These are phyloP conservation scores for Metschnikowia cubensis DNA, from an alignment of 805 yeast species.

Conservation along the genomic window DNA sequence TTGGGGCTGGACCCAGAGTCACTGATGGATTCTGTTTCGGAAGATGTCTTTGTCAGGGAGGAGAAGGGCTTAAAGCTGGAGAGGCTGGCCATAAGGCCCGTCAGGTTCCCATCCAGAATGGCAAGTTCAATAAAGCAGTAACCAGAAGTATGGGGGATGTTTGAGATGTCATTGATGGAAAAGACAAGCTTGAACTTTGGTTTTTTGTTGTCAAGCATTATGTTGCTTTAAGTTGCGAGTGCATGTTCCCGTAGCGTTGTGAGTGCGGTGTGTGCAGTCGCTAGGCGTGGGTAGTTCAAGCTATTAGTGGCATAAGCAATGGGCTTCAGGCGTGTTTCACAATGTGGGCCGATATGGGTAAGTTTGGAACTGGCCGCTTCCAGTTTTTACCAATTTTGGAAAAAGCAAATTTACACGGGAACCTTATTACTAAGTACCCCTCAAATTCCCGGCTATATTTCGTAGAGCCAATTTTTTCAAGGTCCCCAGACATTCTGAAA, in stretches of 20 bases:
- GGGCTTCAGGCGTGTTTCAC: not conserved
- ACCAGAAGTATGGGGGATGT: constrained; percentile 79
- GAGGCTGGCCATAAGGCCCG: constrained; percentile 13
- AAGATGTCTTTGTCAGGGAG: constrained; percentile 3
- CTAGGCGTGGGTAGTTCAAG: not conserved
- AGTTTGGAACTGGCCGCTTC: not conserved
- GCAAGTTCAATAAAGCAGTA: constrained; percentile 61
- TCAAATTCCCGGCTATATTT: too few species aligned
- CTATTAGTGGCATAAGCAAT: not conserved
- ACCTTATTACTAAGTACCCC: too few species aligned
- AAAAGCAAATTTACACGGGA: not conserved
- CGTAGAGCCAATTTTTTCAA: too few species aligned
- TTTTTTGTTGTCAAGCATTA: constrained; percentile 28
- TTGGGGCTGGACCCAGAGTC: not conserved
- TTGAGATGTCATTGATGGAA: constrained; percentile 65
- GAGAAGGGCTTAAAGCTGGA: constrained; percentile 15
- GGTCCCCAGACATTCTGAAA: too few species aligned
- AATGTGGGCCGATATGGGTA: not conserved
- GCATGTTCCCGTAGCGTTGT: not conserved
- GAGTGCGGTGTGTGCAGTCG: not conserved
- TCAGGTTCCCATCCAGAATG: constrained; percentile 45
- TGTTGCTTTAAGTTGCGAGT: not conserved
- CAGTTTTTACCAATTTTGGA: not conserved
- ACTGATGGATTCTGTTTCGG: not conserved
- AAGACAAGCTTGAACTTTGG: constrained; percentile 63